phyloP scores from a whole-genome alignment of 2,329 filamentous ascomycete species.

The Sclerotinia subarctica region DNA sequence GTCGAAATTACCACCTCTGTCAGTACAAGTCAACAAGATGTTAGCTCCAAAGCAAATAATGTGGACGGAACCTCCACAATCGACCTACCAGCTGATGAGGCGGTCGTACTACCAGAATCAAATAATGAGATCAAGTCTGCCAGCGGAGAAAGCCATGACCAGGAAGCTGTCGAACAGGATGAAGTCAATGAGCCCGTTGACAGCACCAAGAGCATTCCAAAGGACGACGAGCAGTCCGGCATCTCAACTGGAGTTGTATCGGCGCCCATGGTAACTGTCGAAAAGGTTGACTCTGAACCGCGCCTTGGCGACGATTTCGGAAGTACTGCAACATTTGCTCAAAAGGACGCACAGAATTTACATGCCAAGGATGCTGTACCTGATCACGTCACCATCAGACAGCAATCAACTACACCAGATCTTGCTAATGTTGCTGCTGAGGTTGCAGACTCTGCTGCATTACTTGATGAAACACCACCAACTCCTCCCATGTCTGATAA shows the following conservation, averaged over 20 bases:
- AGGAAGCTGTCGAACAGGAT: background rate
- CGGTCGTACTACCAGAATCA: background rate
- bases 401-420: conserved; percentile 31
- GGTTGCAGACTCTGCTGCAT: conserved; percentile 32
- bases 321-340: conserved; percentile 35
- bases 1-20: background rate
- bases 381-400: conserved; percentile 36
- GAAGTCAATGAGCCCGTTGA: background rate
- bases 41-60: background rate
- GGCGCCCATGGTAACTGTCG: conserved; percentile 35
- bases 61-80: background rate
- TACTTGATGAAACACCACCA: conserved; percentile 30
- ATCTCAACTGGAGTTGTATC: background rate
- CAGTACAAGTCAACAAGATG: background rate
- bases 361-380: conserved; percentile 39
- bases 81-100: background rate
- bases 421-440: conserved; percentile 33
- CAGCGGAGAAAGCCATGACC: background rate
- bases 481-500: conserved; percentile 38
- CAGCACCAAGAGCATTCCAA: background rate
- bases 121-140: background rate
- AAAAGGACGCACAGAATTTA: conserved; percentile 39
- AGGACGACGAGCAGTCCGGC: background rate
- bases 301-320: conserved; percentile 41
- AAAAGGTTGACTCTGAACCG: conserved; percentile 40